These are phyloP conservation scores for Didymella segeticola DNA, from an alignment of 2,329 filamentous ascomycete genomes.

Conservation along the genomic window DNA sequence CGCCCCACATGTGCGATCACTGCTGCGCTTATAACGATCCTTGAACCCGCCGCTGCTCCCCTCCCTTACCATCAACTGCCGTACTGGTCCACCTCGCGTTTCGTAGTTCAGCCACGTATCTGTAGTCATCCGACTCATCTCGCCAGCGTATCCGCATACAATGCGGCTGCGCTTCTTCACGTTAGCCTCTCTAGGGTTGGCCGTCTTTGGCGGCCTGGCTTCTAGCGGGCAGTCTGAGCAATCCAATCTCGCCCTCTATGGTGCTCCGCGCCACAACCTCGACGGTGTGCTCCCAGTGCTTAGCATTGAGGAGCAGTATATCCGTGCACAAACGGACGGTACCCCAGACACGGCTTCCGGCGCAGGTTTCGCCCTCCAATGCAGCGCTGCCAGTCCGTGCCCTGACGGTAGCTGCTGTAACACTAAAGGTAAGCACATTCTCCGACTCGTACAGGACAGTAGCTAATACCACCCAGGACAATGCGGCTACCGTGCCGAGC, in stretches of 20 bases:
- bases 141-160: background rate
- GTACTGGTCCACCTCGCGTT: background rate
- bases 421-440: conserved; percentile 5
- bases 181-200: conserved; percentile 2
- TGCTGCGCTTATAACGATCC: background rate
- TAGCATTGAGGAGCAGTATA: conserved; percentile 21
- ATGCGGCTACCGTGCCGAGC: conserved; percentile 23
- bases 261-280: conserved; percentile 13
- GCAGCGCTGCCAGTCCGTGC: conserved; percentile 17
- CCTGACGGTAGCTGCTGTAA: conserved; percentile 22
- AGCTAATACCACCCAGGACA: conserved; percentile 1
- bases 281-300: conserved; percentile 13
- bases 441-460: background rate
- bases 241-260: conserved; percentile 11
- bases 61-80: background rate
- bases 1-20: background rate
- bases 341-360: background rate
- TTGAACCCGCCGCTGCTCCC: background rate
- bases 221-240: background rate
- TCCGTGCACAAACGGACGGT: conserved; percentile 14
- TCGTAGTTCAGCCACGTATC: no score
- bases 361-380: background rate
- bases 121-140: background rate
- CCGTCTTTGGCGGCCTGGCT: background rate
- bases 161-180: conserved; percentile 10